Percentiles rank a stretch among this genome's conserved stretches.
phyloP scores from a whole-genome alignment of 2,329 filamentous ascomycete species.

The Nemania bipapillata region DNA sequence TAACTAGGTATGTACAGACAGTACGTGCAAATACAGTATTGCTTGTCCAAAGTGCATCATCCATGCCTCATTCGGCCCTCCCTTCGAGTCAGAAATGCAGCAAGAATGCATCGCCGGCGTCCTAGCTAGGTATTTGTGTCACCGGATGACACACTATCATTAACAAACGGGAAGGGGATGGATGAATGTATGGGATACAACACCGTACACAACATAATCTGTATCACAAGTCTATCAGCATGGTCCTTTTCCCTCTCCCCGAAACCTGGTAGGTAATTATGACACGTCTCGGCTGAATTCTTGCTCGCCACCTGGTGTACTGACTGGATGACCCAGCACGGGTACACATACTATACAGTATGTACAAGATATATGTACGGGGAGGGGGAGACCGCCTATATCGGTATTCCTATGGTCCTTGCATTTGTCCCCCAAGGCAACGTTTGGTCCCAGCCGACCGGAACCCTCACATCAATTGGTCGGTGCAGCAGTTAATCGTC shows the following conservation, averaged over 20 bases:
- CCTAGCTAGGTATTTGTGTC: conserved; percentile 1
- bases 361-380: too few relatives aligned
- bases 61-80: conserved; percentile 7
- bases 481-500: conserved; percentile 6
- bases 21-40: too few relatives aligned
- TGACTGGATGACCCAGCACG: too few relatives aligned
- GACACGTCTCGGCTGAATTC: conserved; percentile 35
- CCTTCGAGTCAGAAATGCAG: background rate
- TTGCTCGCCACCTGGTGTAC: conserved; percentile 1
- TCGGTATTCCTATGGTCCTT: background rate
- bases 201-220: background rate
- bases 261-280: conserved; percentile 27
- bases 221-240: conserved; percentile 15
- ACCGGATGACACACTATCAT: conserved; percentile 13
- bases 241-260: conserved; percentile 19
- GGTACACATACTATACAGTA: too few relatives aligned
- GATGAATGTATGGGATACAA: too few relatives aligned
- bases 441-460: conserved; percentile 23
- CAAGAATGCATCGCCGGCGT: conserved; percentile 1
- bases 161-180: conserved; percentile 6
- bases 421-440: conserved; percentile 9
- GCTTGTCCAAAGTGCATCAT: too few relatives aligned
- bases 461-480: conserved; percentile 18
- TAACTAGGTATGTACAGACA: too few relatives aligned
- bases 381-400: background rate